Evolutionary conservation across 441 rosid species (phyloP), one percentile per base, ranked within the genome.

Genomic region (Arabidopsis hybrid): DNA sequence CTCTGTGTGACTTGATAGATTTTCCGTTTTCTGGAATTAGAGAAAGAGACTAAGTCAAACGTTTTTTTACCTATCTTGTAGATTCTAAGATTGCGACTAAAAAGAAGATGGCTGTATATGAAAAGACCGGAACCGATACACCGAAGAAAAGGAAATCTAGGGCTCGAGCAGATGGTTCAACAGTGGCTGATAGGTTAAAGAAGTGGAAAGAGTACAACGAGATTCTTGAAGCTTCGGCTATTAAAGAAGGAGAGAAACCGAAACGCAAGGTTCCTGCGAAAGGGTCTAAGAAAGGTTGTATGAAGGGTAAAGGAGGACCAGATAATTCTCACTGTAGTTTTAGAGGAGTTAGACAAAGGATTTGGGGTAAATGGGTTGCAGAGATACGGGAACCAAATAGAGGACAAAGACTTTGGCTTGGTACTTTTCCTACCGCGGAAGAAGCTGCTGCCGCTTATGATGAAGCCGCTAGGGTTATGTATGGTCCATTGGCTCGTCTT

Each of bases 291-390:
- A 92, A 90, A 68, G 96, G 97, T 2, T 92, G 97, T 62, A 92
- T 92, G 97, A 92, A 85, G 65, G 97, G 97, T 60, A 92, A 92
- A 83, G 97, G 97, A 53, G 97, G 97, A 0, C 97, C 97, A 0
- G 90, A 92, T 73, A 92, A 92, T 56, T 60, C 82, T 2, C 32
- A 46, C 1, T 90, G 91, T 67, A 78, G 60, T 35, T 90, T 82
- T 53, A 80, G 97, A 72, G 97, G 97, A 3, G 97, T 90, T 50
- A 86, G 97, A 73, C 97, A 91, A 78, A 85, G 97, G 77, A 77
- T 89, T 36, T 92, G 97, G 97, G 97, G 97, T 3, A 92, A 92
- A 79, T 92, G 97, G 97, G 97, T 92, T 52, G 88, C 97, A 0
- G 97, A 91, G 81, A 91, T 91, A 40, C 64, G 97, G 17, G 96